Conservation (phyloP, 1,284 basidiomycete genomes). For the Schizophyllum amplum region DNA sequence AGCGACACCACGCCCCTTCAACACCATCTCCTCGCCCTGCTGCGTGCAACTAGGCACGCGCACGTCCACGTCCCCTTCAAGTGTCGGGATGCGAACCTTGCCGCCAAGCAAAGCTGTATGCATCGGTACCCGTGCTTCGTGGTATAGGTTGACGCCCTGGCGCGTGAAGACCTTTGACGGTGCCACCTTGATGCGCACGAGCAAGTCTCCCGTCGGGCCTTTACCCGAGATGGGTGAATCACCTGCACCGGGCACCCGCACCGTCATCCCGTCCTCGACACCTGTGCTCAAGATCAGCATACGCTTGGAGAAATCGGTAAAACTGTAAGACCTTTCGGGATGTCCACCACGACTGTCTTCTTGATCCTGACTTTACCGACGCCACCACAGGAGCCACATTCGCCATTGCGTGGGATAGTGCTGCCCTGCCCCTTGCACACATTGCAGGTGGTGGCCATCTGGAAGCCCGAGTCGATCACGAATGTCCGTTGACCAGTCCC, state of each 20-base stretch:
- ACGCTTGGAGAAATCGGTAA: neutral
- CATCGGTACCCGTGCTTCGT: slow-evolving; percentile 87
- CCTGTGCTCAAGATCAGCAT: slow-evolving; percentile 36
- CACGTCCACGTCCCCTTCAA: slow-evolving; percentile 95
- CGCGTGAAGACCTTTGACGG: slow-evolving; percentile 83
- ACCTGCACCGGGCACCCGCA: slow-evolving; percentile 79
- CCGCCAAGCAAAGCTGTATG: slow-evolving; percentile 92
- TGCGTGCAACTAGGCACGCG: slow-evolving; percentile 92
- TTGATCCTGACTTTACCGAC: slow-evolving; percentile 82
- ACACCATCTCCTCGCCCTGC: slow-evolving; percentile 93
- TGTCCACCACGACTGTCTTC: slow-evolving; percentile 76
- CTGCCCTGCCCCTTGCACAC: slow-evolving; percentile 82
- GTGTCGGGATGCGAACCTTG: slow-evolving; percentile 85
- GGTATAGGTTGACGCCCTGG: slow-evolving; percentile 90
- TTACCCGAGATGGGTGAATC: slow-evolving; percentile 80
- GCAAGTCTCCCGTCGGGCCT: slow-evolving; percentile 78
- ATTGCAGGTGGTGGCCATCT: slow-evolving; percentile 92
- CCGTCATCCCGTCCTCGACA: slow-evolving; percentile 94
- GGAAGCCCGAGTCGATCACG: slow-evolving; percentile 91
- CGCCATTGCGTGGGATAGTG: slow-evolving; percentile 70
- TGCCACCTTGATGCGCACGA: slow-evolving; percentile 82
- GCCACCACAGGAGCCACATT: slow-evolving; percentile 81
- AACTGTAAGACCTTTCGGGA: slow-evolving; percentile 63
- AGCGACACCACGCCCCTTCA: slow-evolving; percentile 84
- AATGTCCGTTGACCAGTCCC: slow-evolving; percentile 91